Conservation (phyloP, 345 rosid genomes). For the Eucalyptus sp. region DNA sequence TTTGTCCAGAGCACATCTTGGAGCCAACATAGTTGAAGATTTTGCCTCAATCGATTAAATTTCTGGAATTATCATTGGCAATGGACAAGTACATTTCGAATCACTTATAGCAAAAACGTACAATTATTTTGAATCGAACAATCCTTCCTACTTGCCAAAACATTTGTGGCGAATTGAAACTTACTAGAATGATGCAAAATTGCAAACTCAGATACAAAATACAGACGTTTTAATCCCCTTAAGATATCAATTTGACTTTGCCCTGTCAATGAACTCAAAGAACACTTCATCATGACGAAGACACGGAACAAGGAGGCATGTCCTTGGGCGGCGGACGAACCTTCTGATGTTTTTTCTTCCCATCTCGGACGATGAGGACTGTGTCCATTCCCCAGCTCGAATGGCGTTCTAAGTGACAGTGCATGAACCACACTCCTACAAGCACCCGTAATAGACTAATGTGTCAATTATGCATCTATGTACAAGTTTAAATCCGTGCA, state of each 20-base stretch:
- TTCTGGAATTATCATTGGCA: not conserved
- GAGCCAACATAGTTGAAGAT: not conserved
- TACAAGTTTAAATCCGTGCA: not conserved
- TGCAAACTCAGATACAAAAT: not conserved
- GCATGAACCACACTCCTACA: not conserved
- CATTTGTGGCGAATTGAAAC: not conserved
- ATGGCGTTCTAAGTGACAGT: not conserved
- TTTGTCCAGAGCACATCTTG: not conserved
- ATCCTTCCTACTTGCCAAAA: not conserved
- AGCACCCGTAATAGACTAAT: not conserved
- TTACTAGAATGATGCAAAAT: not conserved
- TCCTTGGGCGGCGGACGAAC: not conserved
- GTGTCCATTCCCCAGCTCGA: not conserved
- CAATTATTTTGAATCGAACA: not conserved
- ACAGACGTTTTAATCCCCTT: not conserved
- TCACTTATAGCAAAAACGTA: not conserved
- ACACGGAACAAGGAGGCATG: not conserved
- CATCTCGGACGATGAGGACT: not conserved
- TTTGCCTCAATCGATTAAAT: not conserved
- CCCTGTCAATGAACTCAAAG: not conserved
- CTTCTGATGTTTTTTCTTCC: not conserved
- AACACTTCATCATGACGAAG: not conserved
- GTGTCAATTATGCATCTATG: not conserved
- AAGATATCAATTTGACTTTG: not conserved
- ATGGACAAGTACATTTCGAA: not conserved